A percentile compares a stretch with the other conserved stretches of the same genome.
Conservation (phyloP, 768 basidiomycete genomes). For the Lentinus brumalis region DNA sequence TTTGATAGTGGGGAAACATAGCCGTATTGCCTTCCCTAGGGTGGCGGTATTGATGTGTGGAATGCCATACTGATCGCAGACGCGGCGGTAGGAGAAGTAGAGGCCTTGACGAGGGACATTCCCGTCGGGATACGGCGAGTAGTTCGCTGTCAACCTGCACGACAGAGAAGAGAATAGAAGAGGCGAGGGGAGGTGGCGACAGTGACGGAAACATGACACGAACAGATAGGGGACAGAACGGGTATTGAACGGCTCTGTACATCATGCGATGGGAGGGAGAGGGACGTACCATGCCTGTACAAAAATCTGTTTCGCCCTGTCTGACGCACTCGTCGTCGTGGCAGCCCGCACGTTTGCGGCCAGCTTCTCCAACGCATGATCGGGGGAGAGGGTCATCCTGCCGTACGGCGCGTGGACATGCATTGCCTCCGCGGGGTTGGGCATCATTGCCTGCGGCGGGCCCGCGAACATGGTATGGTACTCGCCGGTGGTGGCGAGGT, state of each 20-base stretch:
- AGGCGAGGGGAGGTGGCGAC: conserved; percentile 14
- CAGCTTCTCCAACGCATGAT: conserved; percentile 82
- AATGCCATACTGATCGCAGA: conserved; percentile 91
- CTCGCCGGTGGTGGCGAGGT: conserved; percentile 55
- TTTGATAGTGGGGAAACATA: conserved; percentile 94
- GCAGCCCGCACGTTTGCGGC: conserved; percentile 86
- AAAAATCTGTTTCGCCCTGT: conserved; percentile 90
- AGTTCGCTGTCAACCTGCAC: conserved; percentile 81
- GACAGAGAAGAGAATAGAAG: conserved; percentile 3
- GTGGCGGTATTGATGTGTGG: conserved; percentile 96
- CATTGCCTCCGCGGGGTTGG: conserved; percentile 44
- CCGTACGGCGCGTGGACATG: conserved; percentile 76
- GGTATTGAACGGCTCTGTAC: conserved; percentile 11
- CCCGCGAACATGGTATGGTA: conserved; percentile 66
- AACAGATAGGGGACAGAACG: conserved; percentile 13
- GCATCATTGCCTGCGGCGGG: conserved; percentile 38
- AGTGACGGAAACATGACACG: conserved; percentile 13
- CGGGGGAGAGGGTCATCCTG: conserved; percentile 73
- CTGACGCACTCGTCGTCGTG: conserved; percentile 88
- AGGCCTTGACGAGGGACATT: conserved; percentile 93
- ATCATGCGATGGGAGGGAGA: conserved; percentile 10
- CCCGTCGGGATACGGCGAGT: conserved; percentile 88
- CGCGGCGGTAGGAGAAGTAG: conserved; percentile 89
- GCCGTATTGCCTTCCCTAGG: conserved; percentile 90
- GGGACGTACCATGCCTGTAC: conserved; percentile 83